These are phyloP conservation scores for Glaciozyma antarctica DNA, from an alignment of 768 basidiomycete species.

Conservation along the genomic window DNA sequence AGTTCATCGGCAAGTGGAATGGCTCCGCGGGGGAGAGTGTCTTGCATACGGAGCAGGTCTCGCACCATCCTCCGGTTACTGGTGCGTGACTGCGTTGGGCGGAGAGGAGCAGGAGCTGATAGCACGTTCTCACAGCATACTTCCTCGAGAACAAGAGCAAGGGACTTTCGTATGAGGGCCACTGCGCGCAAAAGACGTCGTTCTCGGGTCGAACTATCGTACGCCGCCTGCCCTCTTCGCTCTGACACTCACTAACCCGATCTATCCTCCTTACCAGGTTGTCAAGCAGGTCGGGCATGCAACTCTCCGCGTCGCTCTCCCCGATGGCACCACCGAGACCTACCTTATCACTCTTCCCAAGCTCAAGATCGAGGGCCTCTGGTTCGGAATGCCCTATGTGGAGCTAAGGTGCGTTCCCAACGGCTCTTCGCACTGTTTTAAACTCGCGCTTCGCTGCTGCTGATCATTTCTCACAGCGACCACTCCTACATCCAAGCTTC, in stretches of 20 bases:
- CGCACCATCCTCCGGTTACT: constrained; percentile 60
- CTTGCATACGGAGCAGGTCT: constrained; percentile 48
- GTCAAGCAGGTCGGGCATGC: constrained; percentile 97
- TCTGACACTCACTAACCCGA: background rate
- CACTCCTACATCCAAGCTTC: constrained; percentile 67
- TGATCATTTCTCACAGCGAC: constrained; percentile 79
- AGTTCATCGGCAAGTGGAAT: constrained; percentile 33
- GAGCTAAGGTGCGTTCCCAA: constrained; percentile 9
- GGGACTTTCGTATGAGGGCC: constrained; percentile 67
- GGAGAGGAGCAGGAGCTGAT: background rate
- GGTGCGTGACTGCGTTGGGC: constrained; percentile 35
- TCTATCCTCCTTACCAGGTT: background rate
- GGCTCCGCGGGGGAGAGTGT: constrained; percentile 17
- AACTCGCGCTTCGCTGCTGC: no score
- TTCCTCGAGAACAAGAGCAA: constrained; percentile 71
- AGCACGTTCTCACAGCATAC: constrained; percentile 52
- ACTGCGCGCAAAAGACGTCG: constrained; percentile 78
- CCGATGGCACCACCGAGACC: constrained; percentile 50
- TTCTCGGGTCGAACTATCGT: constrained; percentile 59
- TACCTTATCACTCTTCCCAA: constrained; percentile 88
- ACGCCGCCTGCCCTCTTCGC: background rate
- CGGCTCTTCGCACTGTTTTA: no score
- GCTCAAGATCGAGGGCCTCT: constrained; percentile 74
- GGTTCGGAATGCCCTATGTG: constrained; percentile 26
- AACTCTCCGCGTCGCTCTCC: constrained; percentile 57